Evolutionary conservation across 768 basidiomycete genomes (phyloP).

Genomic region (Myochromella boudieri): DNA sequence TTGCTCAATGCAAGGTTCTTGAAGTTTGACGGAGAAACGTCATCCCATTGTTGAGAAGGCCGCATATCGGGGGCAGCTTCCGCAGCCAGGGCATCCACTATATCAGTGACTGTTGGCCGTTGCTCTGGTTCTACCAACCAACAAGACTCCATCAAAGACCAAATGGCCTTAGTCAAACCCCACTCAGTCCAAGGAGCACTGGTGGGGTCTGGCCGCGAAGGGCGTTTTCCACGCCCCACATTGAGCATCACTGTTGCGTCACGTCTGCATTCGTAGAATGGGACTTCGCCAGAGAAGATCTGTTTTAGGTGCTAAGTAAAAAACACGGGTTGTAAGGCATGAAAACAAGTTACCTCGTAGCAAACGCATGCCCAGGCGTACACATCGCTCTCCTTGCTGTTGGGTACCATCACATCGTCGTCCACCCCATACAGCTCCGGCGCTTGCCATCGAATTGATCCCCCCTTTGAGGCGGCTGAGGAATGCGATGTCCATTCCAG

Average conservation of each 20-base stretch:
- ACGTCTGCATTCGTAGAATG: background rate
- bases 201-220: background rate
- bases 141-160: conserved; percentile 2
- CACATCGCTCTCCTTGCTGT: background rate
- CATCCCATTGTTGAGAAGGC: background rate
- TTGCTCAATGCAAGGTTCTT: background rate
- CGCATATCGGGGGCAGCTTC: background rate
- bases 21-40: background rate
- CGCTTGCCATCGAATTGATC: conserved; percentile 1
- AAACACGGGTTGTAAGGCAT: background rate
- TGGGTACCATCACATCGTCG: background rate
- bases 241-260: conserved; percentile 1
- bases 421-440: conserved; percentile 1
- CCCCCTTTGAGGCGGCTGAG: conserved; percentile 3
- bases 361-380: conserved; percentile 4
- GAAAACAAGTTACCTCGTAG: conserved; percentile 1
- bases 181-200: background rate
- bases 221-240: background rate
- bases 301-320: background rate
- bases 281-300: background rate
- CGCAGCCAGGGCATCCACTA: background rate
- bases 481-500: conserved; percentile 3
- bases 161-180: background rate
- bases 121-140: background rate
- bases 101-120: background rate